These are phyloP conservation scores for Wickerhamiella occidentalis DNA, from an alignment of 805 yeast genomes.

Conservation along the genomic window DNA sequence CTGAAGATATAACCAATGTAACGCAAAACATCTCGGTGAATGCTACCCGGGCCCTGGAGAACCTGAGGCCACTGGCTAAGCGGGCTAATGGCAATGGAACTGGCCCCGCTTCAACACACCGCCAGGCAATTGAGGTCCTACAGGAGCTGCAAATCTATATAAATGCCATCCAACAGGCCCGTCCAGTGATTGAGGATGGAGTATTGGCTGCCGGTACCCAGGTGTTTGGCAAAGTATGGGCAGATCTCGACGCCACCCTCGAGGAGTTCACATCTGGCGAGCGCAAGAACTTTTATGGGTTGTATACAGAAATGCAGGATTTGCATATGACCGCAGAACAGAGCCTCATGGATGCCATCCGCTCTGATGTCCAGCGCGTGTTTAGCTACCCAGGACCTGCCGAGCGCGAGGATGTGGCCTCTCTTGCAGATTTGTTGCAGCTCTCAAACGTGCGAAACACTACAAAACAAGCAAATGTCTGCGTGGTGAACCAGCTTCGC, in stretches of 20 bases:
- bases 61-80: constrained; percentile 60
- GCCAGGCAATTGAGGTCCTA: constrained; percentile 21
- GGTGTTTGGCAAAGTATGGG: constrained; percentile 32
- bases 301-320: background rate
- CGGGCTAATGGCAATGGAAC: constrained; percentile 40
- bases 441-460: background rate
- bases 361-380: background rate
- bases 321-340: constrained; percentile 3
- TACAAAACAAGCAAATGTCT: background rate
- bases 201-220: constrained; percentile 23
- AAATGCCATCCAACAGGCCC: constrained; percentile 44
- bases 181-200: constrained; percentile 26
- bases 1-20: constrained; percentile 46
- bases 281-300: constrained; percentile 14
- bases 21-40: constrained; percentile 38
- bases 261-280: constrained; percentile 21
- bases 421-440: background rate
- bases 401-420: constrained; percentile 3
- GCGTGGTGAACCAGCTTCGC: constrained; percentile 2
- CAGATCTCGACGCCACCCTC: constrained; percentile 20
- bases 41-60: constrained; percentile 43
- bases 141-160: constrained; percentile 33
- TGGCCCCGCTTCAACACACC: constrained; percentile 14
- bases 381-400: constrained; percentile 1
- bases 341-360: background rate